Conservation (phyloP, 2,329 filamentous ascomycete genomes). For the Epicoccum sorghinum region DNA sequence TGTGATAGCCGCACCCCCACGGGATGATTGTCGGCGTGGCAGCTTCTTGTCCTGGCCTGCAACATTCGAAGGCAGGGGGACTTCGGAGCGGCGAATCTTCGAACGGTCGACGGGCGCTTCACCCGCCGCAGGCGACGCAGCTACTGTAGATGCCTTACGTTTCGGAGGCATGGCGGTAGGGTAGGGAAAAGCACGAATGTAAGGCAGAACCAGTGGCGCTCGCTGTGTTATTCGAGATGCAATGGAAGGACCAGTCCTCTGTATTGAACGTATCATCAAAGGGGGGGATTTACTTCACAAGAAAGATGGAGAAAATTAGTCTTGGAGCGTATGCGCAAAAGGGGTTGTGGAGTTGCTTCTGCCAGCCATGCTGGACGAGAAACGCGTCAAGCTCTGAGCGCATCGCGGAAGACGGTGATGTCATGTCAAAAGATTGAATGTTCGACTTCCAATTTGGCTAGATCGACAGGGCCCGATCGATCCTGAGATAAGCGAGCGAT, state of each 20-base stretch:
- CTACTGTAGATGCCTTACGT: conserved; percentile 37
- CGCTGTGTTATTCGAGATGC: conserved; percentile 26
- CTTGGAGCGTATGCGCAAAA: neutral
- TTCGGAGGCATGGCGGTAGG: conserved; percentile 35
- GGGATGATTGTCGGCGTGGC: conserved; percentile 35
- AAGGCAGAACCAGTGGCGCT: conserved; percentile 20
- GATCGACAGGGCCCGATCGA: conserved; percentile 14
- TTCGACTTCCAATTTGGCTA: conserved; percentile 16
- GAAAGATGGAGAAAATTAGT: conserved; percentile 7
- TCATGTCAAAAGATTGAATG: conserved; percentile 21
- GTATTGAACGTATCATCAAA: conserved; percentile 41
- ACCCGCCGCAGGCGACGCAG: conserved; percentile 21
- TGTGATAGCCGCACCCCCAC: conserved; percentile 29
- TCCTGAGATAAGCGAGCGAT: conserved; percentile 23
- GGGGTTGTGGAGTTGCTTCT: conserved; percentile 12
- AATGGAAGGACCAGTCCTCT: conserved; percentile 21
- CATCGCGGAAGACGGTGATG: conserved; percentile 21
- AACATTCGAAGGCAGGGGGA: conserved; percentile 32
- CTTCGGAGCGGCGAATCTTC: conserved; percentile 29
- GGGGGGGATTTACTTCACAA: conserved; percentile 13
- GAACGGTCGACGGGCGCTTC: conserved; percentile 18
- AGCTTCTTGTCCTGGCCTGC: conserved; percentile 20
- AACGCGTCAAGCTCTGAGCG: conserved; percentile 30
- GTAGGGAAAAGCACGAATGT: conserved; percentile 9
- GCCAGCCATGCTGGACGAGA: conserved; percentile 22